Evolutionary conservation across 257 asterid genomes (phyloP), one percentile per base, ranked within the genome.

Genomic region (Jaltomata sinuosa): DNA sequence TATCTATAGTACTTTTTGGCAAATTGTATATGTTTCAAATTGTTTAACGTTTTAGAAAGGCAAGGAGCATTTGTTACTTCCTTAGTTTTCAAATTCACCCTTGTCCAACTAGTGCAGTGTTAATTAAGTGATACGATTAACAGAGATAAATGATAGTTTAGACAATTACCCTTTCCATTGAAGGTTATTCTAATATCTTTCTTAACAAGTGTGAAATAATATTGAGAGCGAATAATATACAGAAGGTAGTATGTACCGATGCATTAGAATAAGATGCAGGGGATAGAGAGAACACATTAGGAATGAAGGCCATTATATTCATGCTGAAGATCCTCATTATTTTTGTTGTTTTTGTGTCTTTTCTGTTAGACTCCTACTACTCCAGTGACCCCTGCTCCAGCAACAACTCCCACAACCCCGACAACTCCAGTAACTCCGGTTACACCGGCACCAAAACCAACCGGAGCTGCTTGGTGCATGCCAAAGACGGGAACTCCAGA

Each of bases 391-490:
- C 61, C 83, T 45, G 62, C 85, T 29, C 79, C 79, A n/a, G 10
- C 57, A 38, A 62, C 69, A 74, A 79, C 90, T 55, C 88, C 91
- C 19, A 31, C 89, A 12, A 45, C 83, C 9, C 90, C 89, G 2
- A 57, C 82, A 10, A 83, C 86, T 34, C 88, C 91, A 18, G 31
- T 71, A 16, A 79, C 45, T 47, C 89, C 89, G 2, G 88, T 83
- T 52, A 87, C 84, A 16, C 89, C 93, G 1, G 82, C 82, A 2
- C 90, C 95, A 31, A 89, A 83, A 82, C 92, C 97, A 32, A 83
- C 79, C 74, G 84, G 61, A 22, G 38, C 91, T 82, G 94, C 93
- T 84, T 93, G 94, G 97, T 93, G 97, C 81, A 80, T 94, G 86
- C 97, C 97, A 36, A 89, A 85, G 88, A 82, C 92, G 0, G 92